These are phyloP conservation scores for Neonectria ditissima DNA, from an alignment of 2,329 filamentous ascomycete species.

Conservation along the genomic window DNA sequence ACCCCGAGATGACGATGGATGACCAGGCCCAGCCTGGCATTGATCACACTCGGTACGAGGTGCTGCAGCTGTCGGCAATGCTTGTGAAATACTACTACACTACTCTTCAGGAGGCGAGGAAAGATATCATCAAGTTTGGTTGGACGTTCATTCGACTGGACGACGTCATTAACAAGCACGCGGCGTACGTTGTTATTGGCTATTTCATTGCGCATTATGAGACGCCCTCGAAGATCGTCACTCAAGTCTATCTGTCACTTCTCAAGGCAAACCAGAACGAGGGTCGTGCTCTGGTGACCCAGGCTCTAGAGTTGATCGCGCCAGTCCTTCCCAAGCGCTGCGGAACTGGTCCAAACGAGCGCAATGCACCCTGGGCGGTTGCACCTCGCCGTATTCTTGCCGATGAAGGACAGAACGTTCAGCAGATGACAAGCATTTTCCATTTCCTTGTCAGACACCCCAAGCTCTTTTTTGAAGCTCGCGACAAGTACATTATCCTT, in stretches of 20 bases:
- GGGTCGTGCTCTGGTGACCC: slow-evolving; percentile 89
- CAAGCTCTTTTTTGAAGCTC: slow-evolving; percentile 92
- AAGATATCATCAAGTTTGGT: slow-evolving; percentile 98
- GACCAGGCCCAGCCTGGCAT: slow-evolving; percentile 87
- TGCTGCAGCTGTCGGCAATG: slow-evolving; percentile 93
- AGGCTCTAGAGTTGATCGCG: slow-evolving; percentile 94
- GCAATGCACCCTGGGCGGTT: slow-evolving; percentile 87
- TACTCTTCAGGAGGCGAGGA: slow-evolving; percentile 89
- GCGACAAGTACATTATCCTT: slow-evolving; percentile 89
- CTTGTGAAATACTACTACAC: slow-evolving; percentile 94
- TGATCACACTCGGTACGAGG: slow-evolving; percentile 95
- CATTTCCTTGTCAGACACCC: slow-evolving; percentile 95
- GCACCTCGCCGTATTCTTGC: slow-evolving; percentile 90
- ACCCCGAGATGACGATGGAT: slow-evolving; percentile 83
- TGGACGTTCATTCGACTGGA: slow-evolving; percentile 99
- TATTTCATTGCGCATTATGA: slow-evolving; percentile 99
- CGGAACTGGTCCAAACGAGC: slow-evolving; percentile 73
- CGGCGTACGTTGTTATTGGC: slow-evolving; percentile 94
- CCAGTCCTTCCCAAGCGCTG: slow-evolving; percentile 91
- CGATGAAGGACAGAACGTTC: slow-evolving; percentile 93
- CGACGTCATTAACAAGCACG: slow-evolving; percentile 99
- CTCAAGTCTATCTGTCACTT: slow-evolving; percentile 92
- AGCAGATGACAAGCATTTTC: slow-evolving; percentile 97
- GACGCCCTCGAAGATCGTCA: slow-evolving; percentile 94
- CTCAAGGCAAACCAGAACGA: slow-evolving; percentile 95